Evolutionary conservation across 2,329 filamentous ascomycete species (phyloP).

Genomic region (Didymella pomorum): DNA sequence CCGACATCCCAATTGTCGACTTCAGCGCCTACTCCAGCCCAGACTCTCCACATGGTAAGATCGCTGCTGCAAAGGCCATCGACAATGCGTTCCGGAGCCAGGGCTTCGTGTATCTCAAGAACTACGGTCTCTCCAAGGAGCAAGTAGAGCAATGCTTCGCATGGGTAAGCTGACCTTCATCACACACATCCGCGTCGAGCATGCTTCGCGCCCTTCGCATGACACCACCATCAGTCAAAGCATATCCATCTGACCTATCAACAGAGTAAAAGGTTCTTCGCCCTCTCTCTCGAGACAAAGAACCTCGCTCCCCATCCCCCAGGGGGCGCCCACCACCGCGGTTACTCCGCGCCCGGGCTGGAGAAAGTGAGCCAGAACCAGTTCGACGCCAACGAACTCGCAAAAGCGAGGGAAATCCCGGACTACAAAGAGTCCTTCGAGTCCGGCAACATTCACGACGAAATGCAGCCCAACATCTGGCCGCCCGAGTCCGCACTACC

Average conservation of each 20-base stretch:
- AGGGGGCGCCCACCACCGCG: slow-evolving; percentile 50
- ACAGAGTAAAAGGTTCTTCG: slow-evolving; percentile 46
- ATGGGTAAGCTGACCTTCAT: slow-evolving; percentile 30
- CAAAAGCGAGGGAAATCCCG: not conserved
- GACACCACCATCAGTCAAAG: not conserved
- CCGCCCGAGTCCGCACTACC: not conserved
- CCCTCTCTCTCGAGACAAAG: slow-evolving; percentile 46
- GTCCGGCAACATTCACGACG: not conserved
- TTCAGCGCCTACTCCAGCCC: slow-evolving; percentile 33
- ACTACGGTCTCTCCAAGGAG: slow-evolving; percentile 48
- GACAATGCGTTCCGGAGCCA: slow-evolving; percentile 50
- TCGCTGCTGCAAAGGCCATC: slow-evolving; percentile 43
- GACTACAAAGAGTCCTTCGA: not conserved
- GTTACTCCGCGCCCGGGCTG: slow-evolving; percentile 49
- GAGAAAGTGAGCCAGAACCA: slow-evolving; percentile 38
- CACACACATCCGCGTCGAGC: not conserved
- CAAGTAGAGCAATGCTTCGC: slow-evolving; percentile 41
- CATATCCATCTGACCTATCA: slow-evolving; percentile 25
- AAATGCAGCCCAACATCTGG: not conserved
- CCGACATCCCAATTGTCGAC: slow-evolving; percentile 42
- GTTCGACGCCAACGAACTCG: not conserved
- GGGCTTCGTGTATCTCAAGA: slow-evolving; percentile 55
- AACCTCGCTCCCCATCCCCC: slow-evolving; percentile 52
- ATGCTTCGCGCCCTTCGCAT: too few relatives aligned
- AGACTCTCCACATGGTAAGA: slow-evolving; percentile 28